phyloP scores from a whole-genome alignment of 2,329 filamentous ascomycete genomes.

The Calonectria hawksworthii region DNA sequence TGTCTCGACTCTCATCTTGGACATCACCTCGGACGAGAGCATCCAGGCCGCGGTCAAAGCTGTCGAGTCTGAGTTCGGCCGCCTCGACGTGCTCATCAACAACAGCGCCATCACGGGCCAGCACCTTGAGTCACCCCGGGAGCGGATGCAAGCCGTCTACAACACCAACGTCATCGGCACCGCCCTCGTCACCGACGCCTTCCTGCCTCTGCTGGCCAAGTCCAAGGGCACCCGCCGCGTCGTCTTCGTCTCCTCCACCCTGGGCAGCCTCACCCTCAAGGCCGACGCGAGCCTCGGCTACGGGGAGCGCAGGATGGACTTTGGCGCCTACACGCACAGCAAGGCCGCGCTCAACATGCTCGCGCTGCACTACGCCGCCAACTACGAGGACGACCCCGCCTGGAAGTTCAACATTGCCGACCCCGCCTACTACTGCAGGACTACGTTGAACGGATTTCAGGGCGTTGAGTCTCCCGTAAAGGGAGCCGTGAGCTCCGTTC shows the following conservation, averaged over 20 bases:
- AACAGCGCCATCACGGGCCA: constrained; percentile 33
- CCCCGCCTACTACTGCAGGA: constrained; percentile 25
- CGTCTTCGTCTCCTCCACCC: constrained; percentile 35
- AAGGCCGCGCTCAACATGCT: constrained; percentile 39
- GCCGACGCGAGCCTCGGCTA: constrained; percentile 7
- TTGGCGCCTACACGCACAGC: constrained; percentile 31
- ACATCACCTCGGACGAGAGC: constrained; percentile 35
- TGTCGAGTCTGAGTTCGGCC: constrained; percentile 19
- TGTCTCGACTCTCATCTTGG: constrained; percentile 27
- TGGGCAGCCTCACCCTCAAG: constrained; percentile 33
- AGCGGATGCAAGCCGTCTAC: constrained; percentile 32
- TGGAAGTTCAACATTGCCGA: constrained; percentile 33
- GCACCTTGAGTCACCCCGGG: constrained; percentile 17
- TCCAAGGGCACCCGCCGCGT: constrained; percentile 25
- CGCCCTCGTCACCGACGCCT: constrained; percentile 32
- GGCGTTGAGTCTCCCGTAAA: constrained; percentile 15
- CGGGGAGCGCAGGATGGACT: constrained; percentile 3
- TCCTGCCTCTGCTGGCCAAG: constrained; percentile 27
- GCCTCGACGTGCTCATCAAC: constrained; percentile 35
- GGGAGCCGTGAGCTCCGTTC: constrained; percentile 26
- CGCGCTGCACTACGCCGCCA: constrained; percentile 30
- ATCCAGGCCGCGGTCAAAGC: constrained; percentile 23
- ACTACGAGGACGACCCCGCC: constrained; percentile 21
- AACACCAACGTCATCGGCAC: constrained; percentile 37
- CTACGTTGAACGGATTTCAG: constrained; percentile 26